These are phyloP conservation scores for Trichoderma hamatum DNA, from an alignment of 2,329 filamentous ascomycete genomes.

Conservation along the genomic window DNA sequence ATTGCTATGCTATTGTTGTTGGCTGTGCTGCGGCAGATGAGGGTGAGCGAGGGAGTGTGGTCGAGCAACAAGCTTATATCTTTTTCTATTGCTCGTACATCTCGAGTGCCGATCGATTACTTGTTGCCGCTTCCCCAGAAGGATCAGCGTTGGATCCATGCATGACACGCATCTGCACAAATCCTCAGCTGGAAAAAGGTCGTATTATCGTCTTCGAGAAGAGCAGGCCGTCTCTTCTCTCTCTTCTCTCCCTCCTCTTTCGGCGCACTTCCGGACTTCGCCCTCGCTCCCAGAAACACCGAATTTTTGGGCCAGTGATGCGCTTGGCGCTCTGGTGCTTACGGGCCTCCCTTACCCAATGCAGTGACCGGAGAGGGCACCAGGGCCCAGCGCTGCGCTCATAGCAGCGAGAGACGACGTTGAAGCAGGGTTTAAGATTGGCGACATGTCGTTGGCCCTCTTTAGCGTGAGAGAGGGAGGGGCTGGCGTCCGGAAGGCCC, in stretches of 20 bases:
- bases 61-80: not conserved
- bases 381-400: not conserved
- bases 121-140: not conserved
- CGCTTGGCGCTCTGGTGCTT: not conserved
- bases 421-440: conserved; percentile 16
- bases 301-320: not conserved
- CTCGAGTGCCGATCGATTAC: not conserved
- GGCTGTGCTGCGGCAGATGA: not conserved
- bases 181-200: not conserved
- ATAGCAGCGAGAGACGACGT: not conserved
- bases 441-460: conserved; percentile 9
- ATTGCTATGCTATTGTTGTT: not conserved
- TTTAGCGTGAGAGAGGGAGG: not conserved
- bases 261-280: not conserved
- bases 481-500: conserved; percentile 10
- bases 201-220: not conserved
- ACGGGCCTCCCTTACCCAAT: conserved; percentile 10
- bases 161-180: conserved; percentile 3
- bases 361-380: conserved; percentile 11
- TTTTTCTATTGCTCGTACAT: not conserved
- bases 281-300: not conserved
- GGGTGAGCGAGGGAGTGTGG: not conserved
- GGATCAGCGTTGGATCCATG: conserved; percentile 10
- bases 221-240: not conserved
- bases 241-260: not conserved